Evolutionary conservation across 2,329 filamentous ascomycete genomes (phyloP).

Genomic region (Clarireedia homoeocarpa): DNA sequence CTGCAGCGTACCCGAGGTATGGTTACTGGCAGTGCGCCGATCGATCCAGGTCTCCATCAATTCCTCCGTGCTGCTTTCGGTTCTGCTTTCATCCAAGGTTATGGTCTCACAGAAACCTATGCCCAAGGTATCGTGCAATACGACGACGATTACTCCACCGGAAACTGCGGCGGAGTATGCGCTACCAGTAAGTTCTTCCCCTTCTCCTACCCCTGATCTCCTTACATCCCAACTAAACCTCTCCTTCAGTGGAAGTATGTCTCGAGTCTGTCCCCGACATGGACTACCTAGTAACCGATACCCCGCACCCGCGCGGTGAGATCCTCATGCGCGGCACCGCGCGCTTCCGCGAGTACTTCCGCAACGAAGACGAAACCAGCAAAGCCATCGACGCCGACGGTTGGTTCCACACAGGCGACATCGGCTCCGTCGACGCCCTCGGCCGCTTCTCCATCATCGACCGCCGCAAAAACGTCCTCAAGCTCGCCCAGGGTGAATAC

Average conservation of each 20-base stretch:
- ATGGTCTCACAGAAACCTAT: conserved; percentile 90
- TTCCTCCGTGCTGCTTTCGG: conserved; percentile 81
- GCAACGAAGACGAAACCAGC: conserved; percentile 78
- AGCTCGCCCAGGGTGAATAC: conserved; percentile 96
- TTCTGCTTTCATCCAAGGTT: conserved; percentile 76
- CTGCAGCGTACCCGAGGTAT: conserved; percentile 65
- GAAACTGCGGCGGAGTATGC: conserved; percentile 72
- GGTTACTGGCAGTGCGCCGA: conserved; percentile 82
- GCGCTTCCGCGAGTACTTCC: conserved; percentile 82
- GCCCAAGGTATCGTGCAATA: conserved; percentile 67
- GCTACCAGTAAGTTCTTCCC: conserved; percentile 27
- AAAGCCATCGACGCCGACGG: conserved; percentile 80
- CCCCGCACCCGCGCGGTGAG: conserved; percentile 84
- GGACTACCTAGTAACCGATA: conserved; percentile 83
- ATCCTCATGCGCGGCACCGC: conserved; percentile 74
- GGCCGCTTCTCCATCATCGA: conserved; percentile 92
- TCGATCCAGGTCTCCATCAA: conserved; percentile 80
- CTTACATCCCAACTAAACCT: neutral
- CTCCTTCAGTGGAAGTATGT: conserved; percentile 60
- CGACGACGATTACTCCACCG: conserved; percentile 61
- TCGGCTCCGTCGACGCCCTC: conserved; percentile 73
- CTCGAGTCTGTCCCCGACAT: conserved; percentile 85
- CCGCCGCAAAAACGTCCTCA: conserved; percentile 98
- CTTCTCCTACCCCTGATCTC: neutral
- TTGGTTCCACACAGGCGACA: conserved; percentile 96